Conservation (phyloP, 2,329 filamentous ascomycete genomes). For the Hyphodiscus sp. region DNA sequence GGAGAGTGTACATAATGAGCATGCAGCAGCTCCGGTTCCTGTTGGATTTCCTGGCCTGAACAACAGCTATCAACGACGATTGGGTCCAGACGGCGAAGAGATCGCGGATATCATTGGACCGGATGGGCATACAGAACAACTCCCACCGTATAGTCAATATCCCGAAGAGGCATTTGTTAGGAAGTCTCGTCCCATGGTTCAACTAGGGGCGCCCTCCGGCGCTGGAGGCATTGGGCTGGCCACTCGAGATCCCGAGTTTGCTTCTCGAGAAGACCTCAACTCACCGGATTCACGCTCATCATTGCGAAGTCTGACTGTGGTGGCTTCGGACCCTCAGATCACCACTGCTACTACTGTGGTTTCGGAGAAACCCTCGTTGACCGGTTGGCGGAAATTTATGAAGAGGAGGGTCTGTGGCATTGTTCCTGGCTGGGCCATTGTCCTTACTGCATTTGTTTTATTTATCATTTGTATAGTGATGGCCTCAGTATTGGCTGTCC, state of each 20-base stretch:
- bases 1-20: conserved; percentile 34
- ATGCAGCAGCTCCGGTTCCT: conserved; percentile 42
- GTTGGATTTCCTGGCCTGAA: conserved; percentile 67
- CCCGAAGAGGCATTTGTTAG: conserved; percentile 63
- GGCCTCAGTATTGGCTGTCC: conserved; percentile 33
- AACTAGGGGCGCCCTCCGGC: conserved; percentile 31
- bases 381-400: conserved; percentile 47
- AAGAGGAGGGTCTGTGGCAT: conserved; percentile 51
- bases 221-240: conserved; percentile 56
- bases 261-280: conserved; percentile 48
- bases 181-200: conserved; percentile 40
- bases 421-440: conserved; percentile 56
- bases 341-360: conserved; percentile 42
- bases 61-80: conserved; percentile 61
- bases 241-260: conserved; percentile 56
- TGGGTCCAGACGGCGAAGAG: conserved; percentile 79
- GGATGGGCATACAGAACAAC: conserved; percentile 81
- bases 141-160: conserved; percentile 88
- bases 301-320: conserved; percentile 41
- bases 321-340: conserved; percentile 47
- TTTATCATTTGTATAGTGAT: conserved; percentile 54
- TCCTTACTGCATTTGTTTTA: conserved; percentile 44
- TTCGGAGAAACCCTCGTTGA: conserved; percentile 42
- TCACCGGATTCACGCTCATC: conserved; percentile 46
- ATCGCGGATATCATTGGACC: conserved; percentile 80